Conservation (phyloP, 441 rosid genomes). For the Eugenia klotzschiana region DNA sequence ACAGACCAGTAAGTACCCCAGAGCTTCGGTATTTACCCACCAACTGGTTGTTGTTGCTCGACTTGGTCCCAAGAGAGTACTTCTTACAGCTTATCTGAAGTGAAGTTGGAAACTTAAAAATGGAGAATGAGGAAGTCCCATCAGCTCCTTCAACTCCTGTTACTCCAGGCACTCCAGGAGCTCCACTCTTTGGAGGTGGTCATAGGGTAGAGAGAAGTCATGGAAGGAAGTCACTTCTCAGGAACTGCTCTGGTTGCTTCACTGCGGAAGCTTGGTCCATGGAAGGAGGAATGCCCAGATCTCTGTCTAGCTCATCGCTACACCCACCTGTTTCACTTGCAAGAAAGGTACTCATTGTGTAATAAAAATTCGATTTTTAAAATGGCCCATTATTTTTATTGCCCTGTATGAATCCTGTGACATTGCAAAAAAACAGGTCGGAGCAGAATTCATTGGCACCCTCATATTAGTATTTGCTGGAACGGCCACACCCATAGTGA, state of each 20-base stretch:
- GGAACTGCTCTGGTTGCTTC: conserved; percentile 48
- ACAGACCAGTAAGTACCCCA: background rate
- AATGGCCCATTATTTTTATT: background rate
- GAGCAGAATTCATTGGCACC: conserved; percentile 85
- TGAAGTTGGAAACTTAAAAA: background rate
- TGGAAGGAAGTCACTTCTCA: conserved; percentile 45
- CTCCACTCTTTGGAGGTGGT: conserved; percentile 64
- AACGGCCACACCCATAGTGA: conserved; percentile 71
- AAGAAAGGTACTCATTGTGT: conserved; percentile 37
- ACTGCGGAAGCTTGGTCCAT: conserved; percentile 57
- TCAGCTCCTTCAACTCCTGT: conserved; percentile 75
- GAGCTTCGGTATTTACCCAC: background rate
- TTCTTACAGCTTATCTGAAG: background rate
- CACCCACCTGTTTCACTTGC: conserved; percentile 61
- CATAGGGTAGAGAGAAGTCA: conserved; percentile 4
- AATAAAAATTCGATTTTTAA: background rate
- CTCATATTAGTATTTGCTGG: conserved; percentile 65
- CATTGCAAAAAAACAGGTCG: conserved; percentile 29
- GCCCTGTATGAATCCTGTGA: background rate
- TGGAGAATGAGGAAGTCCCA: conserved; percentile 58
- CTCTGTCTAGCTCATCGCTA: conserved; percentile 55
- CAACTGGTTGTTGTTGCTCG: background rate
- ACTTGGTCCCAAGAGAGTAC: background rate
- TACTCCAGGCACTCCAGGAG: conserved; percentile 81
- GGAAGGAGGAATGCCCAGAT: conserved; percentile 76